Base-by-base conservation (phyloP, 2,329 filamentous ascomycete genomes). In the Xylaria sp. region DNA sequence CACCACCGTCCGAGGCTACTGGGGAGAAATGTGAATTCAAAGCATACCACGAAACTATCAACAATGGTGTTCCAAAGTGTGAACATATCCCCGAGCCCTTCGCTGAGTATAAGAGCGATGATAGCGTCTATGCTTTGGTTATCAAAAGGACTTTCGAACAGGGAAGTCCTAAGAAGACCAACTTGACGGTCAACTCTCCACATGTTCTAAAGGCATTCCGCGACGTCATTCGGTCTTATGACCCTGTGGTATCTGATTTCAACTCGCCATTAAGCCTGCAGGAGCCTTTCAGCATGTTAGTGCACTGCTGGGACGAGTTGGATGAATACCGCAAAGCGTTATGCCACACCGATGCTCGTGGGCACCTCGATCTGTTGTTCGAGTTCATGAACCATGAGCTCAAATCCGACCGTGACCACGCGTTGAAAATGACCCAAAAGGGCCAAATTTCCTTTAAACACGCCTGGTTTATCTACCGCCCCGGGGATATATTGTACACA, bases 381-480 rank as follows among this genome's bases (percentile, higher is more conserved):
- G 68, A 74, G 2, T 77, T 79, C 65, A 79, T 79, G 76, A 59
- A 74, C 1, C 69, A 72, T 40, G 76, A 78, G 61, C 42, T 77
- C 21, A 72, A 72, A 25, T 62, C 71, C 0, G 65, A 71, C 9
- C 73, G 74, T 5, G 71, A 75, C 6, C 42, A 53, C 0, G 71
- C 73, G 18, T 67, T 74, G 12, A 70, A 69, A 35, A 74, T 77
- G 76, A 71, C 76, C 8, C 62, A 71, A 25, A 75, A 74, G n/a
- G 65, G 72, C 12, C 72, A 76, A 18, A 74, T 78, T 23, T 64
- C 64, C 6, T 78, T 69, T 66, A 64, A 73, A 1, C 71, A 75
- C 27, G 74, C 74, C 0, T 78, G 76, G 75, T 21, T 71, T 9
- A 74, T 78, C 18, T 78, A 73, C 51, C 73, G 75, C 0, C 75